Percentiles rank a stretch among this genome's conserved stretches.
Evolutionary conservation across 2,329 filamentous ascomycete genomes (phyloP).

Genomic region (Xylogone sp.): DNA sequence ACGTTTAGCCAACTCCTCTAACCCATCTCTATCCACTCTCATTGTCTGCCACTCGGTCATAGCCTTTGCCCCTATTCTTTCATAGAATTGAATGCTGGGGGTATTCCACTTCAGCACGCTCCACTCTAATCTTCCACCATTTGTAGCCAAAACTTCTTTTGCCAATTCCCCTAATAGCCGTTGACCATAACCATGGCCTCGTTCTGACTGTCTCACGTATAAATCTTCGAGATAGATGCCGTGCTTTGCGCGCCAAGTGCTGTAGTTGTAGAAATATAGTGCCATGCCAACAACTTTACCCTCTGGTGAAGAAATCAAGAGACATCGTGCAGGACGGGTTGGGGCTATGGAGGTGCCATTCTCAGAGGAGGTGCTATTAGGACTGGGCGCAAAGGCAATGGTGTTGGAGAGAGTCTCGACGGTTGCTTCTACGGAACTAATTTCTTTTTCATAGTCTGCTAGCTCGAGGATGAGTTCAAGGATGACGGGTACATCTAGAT

Average conservation of each 20-base stretch:
- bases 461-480: conserved; percentile 79
- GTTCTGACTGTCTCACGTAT: conserved; percentile 69
- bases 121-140: conserved; percentile 81
- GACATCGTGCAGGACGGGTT: conserved; percentile 67
- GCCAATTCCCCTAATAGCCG: conserved; percentile 71
- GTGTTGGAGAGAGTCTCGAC: conserved; percentile 67
- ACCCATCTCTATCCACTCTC: conserved; percentile 64
- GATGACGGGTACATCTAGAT: conserved; percentile 74
- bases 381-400: conserved; percentile 67
- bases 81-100: conserved; percentile 85
- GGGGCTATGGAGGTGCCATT: conserved; percentile 46
- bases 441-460: conserved; percentile 81
- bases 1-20: conserved; percentile 51
- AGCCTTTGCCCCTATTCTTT: conserved; percentile 60
- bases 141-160: conserved; percentile 69
- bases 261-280: conserved; percentile 93
- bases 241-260: conserved; percentile 82
- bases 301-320: conserved; percentile 55
- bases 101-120: conserved; percentile 90
- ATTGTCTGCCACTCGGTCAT: conserved; percentile 73
- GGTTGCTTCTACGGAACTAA: conserved; percentile 73
- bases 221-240: conserved; percentile 94
- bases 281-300: conserved; percentile 67
- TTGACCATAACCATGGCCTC: conserved; percentile 78
- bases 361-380: conserved; percentile 33